Conservation (phyloP, 441 rosid genomes). For the Populus hybrid region DNA sequence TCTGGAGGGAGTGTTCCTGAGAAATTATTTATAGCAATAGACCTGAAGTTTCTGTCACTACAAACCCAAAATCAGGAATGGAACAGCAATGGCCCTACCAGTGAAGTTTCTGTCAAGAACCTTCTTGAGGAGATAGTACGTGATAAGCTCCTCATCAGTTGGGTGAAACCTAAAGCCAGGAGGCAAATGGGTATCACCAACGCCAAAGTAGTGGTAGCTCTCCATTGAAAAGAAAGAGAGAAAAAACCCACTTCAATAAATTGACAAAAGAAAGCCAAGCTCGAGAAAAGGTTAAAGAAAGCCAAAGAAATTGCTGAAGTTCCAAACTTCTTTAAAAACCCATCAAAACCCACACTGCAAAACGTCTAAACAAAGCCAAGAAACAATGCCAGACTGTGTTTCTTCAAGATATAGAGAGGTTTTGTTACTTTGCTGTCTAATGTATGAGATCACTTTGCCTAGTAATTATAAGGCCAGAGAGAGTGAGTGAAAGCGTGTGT, state of each 20-base stretch:
- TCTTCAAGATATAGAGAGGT: neutral
- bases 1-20: too few species aligned
- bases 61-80: too few species aligned
- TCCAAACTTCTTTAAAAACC: neutral
- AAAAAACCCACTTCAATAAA: neutral
- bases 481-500: neutral
- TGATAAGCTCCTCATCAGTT: constrained; percentile 89
- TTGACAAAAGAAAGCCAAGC: neutral
- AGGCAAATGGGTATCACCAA: constrained; percentile 54
- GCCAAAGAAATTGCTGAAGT: neutral
- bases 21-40: too few species aligned
- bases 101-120: constrained; percentile 71
- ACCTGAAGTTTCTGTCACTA: too few species aligned
- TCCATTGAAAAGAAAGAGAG: constrained; percentile 31
- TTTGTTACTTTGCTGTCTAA: neutral
- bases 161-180: constrained; percentile 98
- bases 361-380: neutral
- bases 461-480: neutral
- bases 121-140: constrained; percentile 76
- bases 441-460: neutral
- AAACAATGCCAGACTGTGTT: neutral
- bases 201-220: constrained; percentile 40
- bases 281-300: too few species aligned
- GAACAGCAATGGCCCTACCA: constrained; percentile 66
- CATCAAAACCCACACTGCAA: constrained; percentile 1